Conservation (phyloP, 2,329 filamentous ascomycete species). For the Conoideocrella luteorostrata region DNA sequence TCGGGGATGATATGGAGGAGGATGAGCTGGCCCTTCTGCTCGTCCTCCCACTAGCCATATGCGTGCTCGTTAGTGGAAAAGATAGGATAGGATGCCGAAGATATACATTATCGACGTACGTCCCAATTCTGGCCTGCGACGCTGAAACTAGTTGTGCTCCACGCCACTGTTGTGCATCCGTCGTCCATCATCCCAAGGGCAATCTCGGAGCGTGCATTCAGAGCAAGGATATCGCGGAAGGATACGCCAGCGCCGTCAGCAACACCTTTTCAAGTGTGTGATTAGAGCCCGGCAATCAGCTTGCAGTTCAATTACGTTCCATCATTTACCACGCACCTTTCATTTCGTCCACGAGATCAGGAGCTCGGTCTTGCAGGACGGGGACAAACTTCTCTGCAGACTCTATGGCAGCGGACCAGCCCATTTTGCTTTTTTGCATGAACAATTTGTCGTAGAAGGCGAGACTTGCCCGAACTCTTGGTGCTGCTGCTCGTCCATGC, state of each 20-base stretch:
- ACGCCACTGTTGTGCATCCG: conserved; percentile 46
- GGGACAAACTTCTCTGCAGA: background rate
- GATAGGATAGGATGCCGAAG: background rate
- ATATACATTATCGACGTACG: background rate
- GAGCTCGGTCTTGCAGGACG: background rate
- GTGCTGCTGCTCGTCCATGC: background rate
- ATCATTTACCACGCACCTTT: background rate
- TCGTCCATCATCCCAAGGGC: conserved; percentile 50
- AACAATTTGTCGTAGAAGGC: background rate
- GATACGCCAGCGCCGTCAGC: conserved; percentile 37
- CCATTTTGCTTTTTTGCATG: background rate
- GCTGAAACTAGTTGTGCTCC: conserved; percentile 23
- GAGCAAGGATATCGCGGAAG: conserved; percentile 43
- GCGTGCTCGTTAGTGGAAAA: conserved; percentile 50
- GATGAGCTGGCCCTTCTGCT: background rate
- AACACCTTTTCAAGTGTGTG: conserved; percentile 31
- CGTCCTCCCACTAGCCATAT: background rate
- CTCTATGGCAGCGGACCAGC: background rate
- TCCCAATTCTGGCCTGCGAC: conserved; percentile 56
- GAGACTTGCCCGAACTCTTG: background rate
- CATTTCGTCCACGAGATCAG: background rate
- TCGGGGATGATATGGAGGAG: conserved; percentile 23
- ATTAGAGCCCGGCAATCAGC: background rate
- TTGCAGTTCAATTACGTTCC: background rate
- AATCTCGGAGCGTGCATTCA: conserved; percentile 52